phyloP scores from a whole-genome alignment of 768 basidiomycete genomes.

The Tricholoma saponaceum region DNA sequence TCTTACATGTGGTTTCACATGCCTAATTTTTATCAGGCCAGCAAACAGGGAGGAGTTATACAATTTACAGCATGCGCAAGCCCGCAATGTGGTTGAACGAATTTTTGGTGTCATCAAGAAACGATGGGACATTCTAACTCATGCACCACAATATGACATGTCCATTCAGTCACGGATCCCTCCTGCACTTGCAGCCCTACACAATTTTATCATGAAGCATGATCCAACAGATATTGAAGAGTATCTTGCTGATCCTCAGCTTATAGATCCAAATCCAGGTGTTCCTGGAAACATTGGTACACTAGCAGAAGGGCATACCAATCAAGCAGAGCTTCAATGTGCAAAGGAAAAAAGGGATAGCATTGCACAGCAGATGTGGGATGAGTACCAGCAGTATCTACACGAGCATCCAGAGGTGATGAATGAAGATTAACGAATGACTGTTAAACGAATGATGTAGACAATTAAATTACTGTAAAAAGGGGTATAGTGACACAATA shows the following conservation, averaged over 20 bases:
- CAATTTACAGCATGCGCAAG: no score
- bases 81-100: no score
- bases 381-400: background rate
- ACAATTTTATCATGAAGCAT: constrained; percentile 27
- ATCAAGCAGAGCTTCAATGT: background rate
- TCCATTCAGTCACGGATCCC: constrained; percentile 14
- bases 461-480: no score
- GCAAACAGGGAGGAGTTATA: no score
- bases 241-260: background rate
- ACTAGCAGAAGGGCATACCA: background rate
- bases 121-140: background rate
- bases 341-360: background rate
- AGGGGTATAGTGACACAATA: no score
- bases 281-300: background rate
- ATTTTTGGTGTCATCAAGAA: no score
- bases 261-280: background rate
- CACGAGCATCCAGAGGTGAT: background rate
- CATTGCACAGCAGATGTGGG: background rate
- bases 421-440: background rate
- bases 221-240: constrained; percentile 24
- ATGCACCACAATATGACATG: background rate
- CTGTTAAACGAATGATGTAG: background rate
- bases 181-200: constrained; percentile 18
- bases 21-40: no score
- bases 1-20: no score